These are phyloP conservation scores for Linum tenue DNA, from an alignment of 345 rosid genomes.

Conservation along the genomic window DNA sequence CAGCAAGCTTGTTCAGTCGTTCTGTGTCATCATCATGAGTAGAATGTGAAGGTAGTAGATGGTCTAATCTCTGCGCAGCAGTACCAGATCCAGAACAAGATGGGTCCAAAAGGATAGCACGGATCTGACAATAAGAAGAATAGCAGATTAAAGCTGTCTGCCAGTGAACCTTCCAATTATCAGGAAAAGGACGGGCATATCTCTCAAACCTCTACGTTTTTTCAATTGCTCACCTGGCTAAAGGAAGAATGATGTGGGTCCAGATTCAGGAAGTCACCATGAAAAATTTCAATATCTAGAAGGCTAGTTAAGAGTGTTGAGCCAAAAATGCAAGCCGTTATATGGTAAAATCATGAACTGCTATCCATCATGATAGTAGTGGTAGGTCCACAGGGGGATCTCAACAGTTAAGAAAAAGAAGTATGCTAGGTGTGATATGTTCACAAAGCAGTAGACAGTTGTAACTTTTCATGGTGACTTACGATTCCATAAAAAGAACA, in stretches of 20 bases:
- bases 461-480: too few relatives aligned
- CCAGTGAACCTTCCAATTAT: background rate
- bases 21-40: constrained; percentile 23
- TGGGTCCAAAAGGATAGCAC: constrained; percentile 84
- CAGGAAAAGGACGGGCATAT: background rate
- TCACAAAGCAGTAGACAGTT: too few relatives aligned
- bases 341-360: background rate
- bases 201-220: background rate
- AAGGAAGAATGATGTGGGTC: constrained; percentile 49
- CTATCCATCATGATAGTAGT: background rate
- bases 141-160: background rate
- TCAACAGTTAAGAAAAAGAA: background rate
- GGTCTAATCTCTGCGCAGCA: constrained; percentile 67
- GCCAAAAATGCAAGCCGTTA: background rate
- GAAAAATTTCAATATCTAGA: constrained; percentile 48
- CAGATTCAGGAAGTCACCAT: constrained; percentile 62
- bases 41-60: constrained; percentile 72
- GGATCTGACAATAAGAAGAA: constrained; percentile 32
- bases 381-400: background rate
- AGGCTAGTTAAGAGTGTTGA: constrained; percentile 28
- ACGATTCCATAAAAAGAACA: background rate
- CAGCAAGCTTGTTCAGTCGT: constrained; percentile 66
- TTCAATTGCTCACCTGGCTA: constrained; percentile 36
- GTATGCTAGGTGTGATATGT: background rate
- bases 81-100: constrained; percentile 98